These are phyloP conservation scores for Rhododendron mucronatum DNA, from an alignment of 148 eudicot species.

Conservation along the genomic window DNA sequence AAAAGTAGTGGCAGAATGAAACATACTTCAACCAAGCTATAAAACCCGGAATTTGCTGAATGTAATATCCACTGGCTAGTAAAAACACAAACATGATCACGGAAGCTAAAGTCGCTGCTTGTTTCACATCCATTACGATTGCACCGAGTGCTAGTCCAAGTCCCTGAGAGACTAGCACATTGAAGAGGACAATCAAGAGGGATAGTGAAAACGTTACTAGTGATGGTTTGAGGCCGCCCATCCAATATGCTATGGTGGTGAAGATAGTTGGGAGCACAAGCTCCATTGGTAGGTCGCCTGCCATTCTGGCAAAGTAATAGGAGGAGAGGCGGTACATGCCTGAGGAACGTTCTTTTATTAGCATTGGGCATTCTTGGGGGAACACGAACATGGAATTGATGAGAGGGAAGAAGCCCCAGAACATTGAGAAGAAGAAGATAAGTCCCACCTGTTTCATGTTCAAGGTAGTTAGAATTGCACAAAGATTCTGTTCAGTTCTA, in stretches of 20 bases:
- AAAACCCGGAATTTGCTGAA: conserved; percentile 56
- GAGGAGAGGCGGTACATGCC: conserved; percentile 84
- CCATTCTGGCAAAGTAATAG: conserved; percentile 64
- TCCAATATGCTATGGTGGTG: conserved; percentile 60
- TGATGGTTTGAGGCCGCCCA: conserved; percentile 79
- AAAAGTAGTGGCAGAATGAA: conserved; percentile 66
- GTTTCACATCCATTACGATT: conserved; percentile 65
- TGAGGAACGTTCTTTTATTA: conserved; percentile 56
- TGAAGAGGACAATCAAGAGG: conserved; percentile 49
- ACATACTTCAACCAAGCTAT: conserved; percentile 70
- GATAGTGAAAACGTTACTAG: conserved; percentile 45
- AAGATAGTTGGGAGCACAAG: conserved; percentile 76
- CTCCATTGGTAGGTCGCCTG: conserved; percentile 83
- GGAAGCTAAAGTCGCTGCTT: conserved; percentile 68
- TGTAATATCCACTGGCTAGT: conserved; percentile 73
- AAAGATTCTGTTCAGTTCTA: neutral
- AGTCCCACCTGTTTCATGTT: conserved; percentile 52
- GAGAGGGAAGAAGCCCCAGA: conserved; percentile 89
- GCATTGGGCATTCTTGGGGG: conserved; percentile 76
- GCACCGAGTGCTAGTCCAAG: conserved; percentile 86
- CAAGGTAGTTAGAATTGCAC: neutral
- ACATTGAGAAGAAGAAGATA: conserved; percentile 79
- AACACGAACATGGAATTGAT: conserved; percentile 70
- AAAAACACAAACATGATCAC: conserved; percentile 65
- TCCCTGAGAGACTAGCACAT: conserved; percentile 80